Evolutionary conservation across 345 rosid species (phyloP), one percentile per base, ranked within the genome.

Genomic region (Tarenaya hassleriana): DNA sequence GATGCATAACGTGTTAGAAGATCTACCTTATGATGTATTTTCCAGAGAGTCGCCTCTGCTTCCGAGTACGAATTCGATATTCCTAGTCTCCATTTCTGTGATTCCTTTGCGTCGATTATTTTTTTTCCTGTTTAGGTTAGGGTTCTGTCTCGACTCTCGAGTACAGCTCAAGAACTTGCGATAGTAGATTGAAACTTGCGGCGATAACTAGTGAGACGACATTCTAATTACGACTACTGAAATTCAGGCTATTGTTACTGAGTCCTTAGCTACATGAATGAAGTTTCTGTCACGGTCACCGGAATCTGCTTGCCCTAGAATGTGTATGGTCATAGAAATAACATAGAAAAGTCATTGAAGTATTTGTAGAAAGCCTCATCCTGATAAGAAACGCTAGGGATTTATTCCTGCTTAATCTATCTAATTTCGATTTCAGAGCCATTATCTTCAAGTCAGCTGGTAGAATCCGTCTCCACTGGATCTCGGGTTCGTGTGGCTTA

Each of bases 401-500:
- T 40, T 52, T 41, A 8, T 34, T 8, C 16, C 12, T 37, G 27
- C 5, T 0, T 35, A 29, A 17, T 29, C 45, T 41, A 31, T 17
- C 10, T 15, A 29, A 13, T 38, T 18, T 9, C 53, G 16, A 17
- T 59, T 20, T 18, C 45, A 92, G 98, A 62, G 77, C 98, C 98
- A 31, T 74, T 92, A 57, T 82, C 96, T 34, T 84, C 90, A 13
- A 64, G 67, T 34, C 74, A 76, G 44, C 52, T 60, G 15, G 75
- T 73, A 15, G 61, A 62, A 65, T 55, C 80, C 32, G 69, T 60
- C n/a, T 63, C 94, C 42, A 78, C 57, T 37, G 88, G 91, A 18
- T 64, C 85, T 18, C 79, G 85, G 18, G 74, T 92, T 58, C 97
- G 98, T 32, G 98, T 92, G 47, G 98, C 98, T 32, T 92, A 85